Base-by-base conservation (phyloP, 2,329 filamentous ascomycete genomes). In the Pleurostoma richardsiae region DNA sequence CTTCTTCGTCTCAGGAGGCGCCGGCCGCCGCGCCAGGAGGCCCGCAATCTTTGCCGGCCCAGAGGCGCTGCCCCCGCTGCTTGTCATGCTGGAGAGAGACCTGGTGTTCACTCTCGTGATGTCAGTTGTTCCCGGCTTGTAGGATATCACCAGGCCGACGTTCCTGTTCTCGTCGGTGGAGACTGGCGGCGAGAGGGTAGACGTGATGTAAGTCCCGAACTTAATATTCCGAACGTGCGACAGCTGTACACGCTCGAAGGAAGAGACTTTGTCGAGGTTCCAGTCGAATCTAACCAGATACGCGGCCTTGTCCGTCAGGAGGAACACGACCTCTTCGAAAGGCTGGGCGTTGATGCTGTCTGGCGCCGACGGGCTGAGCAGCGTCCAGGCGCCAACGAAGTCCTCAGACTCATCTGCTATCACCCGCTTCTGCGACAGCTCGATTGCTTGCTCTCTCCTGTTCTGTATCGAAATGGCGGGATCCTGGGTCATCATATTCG, bases 241-340 rank as follows among this genome's bases (percentile, higher is more conserved):
- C 6, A 97, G 74, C 48, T 87, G 83, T 10, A 96, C 83, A 6
- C 91, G 79, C 67, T 97, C 91, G 63, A 96, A 97, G 0, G 87
- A 90, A 10, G 86, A 85, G 2, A 99, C 88, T 62, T 97, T 97
- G 68, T 97, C 94, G 6, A 90, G 85, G 52, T 88, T 87, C 90
- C 92, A 97, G 65, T 97, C 90, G 56, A 97, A 91, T 10, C 88
- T 83, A 63, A 91, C 96, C 51, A 89, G 83, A 61, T 97, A 97
- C 3, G 97, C 64, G 0, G 90, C 92, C 1, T 77, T 76, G 53
- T 95, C 86, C 0, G 94, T 97, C 30, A 99, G 72, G 0, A 99
- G 74, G 1, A 99, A 74, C 1, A 99, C 87, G 0, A 86, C 86
- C 60, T 99, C 92, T 57, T 95, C 90, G 54, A 97, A 88, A 0